phyloP scores from a whole-genome alignment of 306 rosid species.

The Argentina anserina region DNA sequence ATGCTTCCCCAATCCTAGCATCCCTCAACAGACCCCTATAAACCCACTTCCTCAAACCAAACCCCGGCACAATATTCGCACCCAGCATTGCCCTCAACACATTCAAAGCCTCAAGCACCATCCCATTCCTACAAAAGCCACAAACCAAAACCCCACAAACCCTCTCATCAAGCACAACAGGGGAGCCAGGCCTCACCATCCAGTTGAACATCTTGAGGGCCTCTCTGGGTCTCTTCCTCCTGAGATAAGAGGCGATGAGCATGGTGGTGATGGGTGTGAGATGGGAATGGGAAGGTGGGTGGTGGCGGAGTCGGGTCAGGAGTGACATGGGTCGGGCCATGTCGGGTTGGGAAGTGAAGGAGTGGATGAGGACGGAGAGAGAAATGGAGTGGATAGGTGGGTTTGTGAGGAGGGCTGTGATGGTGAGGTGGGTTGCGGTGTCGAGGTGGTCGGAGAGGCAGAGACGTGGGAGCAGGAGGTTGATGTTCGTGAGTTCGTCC shows the following conservation, averaged over 20 bases:
- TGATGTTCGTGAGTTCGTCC: conserved; percentile 34
- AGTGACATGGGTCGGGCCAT: conserved; percentile 52
- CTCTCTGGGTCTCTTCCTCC: conserved; percentile 27
- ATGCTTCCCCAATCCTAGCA: conserved; percentile 52
- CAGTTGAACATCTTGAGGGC: conserved; percentile 54
- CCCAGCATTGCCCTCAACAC: conserved; percentile 43
- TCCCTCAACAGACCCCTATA: conserved; percentile 48
- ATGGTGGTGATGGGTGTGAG: conserved; percentile 30
- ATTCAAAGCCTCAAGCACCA: conserved; percentile 48
- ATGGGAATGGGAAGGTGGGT: conserved; percentile 31
- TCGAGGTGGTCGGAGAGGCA: conserved; percentile 44
- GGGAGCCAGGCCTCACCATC: conserved; percentile 51
- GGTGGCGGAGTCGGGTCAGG: conserved; percentile 53
- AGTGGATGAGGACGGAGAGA: conserved; percentile 34
- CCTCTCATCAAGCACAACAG: conserved; percentile 31
- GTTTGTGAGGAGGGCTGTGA: conserved; percentile 44
- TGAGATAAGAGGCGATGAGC: conserved; percentile 44
- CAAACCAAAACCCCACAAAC: conserved; percentile 34
- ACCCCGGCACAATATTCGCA: conserved; percentile 11
- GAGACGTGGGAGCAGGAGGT: conserved; percentile 64
- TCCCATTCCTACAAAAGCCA: conserved; percentile 43
- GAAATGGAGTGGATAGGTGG: conserved; percentile 49
- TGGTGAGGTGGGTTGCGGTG: conserved; percentile 45
- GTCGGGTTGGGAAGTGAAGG: conserved; percentile 51
- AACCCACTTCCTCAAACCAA: conserved; percentile 24